A percentile compares a stretch with the other conserved stretches of the same genome.
phyloP scores from a whole-genome alignment of 2,329 filamentous ascomycete species.

The Dactylellina sp. region DNA sequence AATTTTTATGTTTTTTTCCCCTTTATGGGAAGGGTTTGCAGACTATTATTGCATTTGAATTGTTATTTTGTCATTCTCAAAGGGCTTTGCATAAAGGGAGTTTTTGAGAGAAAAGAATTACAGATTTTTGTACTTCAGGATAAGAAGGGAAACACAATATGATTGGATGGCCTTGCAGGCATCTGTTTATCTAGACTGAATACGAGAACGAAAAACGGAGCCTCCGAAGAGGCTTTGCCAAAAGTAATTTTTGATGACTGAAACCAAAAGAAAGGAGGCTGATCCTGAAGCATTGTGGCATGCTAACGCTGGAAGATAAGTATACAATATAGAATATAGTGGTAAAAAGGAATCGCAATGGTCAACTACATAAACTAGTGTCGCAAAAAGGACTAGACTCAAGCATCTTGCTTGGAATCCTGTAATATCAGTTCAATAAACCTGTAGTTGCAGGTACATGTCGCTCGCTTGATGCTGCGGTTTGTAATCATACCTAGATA shows the following conservation, averaged over 20 bases:
- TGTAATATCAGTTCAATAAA: too few relatives aligned
- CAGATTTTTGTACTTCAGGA: background rate
- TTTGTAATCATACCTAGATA: slow-evolving; percentile 19
- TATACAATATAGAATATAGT: slow-evolving; percentile 5
- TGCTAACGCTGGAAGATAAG: slow-evolving; percentile 5
- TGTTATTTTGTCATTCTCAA: background rate
- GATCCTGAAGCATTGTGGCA: slow-evolving; percentile 3
- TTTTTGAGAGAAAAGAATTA: background rate
- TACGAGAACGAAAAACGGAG: background rate
- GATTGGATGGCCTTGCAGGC: background rate
- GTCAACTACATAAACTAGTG: background rate
- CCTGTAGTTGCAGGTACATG: too few relatives aligned
- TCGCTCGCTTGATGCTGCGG: slow-evolving; percentile 40
- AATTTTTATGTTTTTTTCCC: background rate
- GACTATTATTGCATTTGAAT: slow-evolving; percentile 12
- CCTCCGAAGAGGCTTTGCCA: background rate
- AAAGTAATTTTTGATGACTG: background rate
- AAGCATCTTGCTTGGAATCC: too few relatives aligned
- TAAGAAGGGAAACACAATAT: background rate
- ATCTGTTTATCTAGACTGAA: background rate
- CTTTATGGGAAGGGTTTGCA: too few relatives aligned
- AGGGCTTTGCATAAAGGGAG: slow-evolving; percentile 4
- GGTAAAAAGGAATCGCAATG: background rate
- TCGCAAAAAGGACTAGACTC: too few relatives aligned
- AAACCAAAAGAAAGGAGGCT: slow-evolving; percentile 1